These are phyloP conservation scores for Protomyces inundatus DNA, from an alignment of 1,139 yeast genomes.

Conservation along the genomic window DNA sequence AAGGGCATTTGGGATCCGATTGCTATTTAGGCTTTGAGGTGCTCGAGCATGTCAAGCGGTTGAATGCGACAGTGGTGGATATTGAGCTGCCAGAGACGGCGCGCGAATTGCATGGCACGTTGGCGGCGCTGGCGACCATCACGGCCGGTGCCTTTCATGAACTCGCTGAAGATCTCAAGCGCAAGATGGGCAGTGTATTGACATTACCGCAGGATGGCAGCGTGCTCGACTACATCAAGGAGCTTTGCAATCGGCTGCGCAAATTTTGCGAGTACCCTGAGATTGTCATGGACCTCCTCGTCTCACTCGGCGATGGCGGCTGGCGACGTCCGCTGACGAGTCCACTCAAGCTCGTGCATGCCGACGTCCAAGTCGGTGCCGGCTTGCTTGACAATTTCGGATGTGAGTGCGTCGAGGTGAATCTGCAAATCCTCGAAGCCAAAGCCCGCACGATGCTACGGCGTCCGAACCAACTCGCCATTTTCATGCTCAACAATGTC, in stretches of 20 bases:
- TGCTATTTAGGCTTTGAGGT: constrained; percentile 25
- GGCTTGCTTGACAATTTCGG: constrained; percentile 1
- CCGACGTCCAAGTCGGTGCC: background rate
- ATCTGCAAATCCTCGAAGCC: constrained; percentile 15
- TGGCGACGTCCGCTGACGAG: constrained; percentile 20
- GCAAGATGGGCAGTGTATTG: background rate
- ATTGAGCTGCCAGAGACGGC: constrained; percentile 19
- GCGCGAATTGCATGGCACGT: constrained; percentile 7
- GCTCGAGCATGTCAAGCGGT: constrained; percentile 15
- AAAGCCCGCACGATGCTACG: constrained; percentile 20
- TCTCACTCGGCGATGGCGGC: constrained; percentile 25
- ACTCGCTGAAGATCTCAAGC: constrained; percentile 20
- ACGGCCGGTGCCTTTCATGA: constrained; percentile 21
- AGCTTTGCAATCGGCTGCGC: constrained; percentile 15
- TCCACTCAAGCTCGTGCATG: background rate
- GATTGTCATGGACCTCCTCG: constrained; percentile 13
- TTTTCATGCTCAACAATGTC: constrained; percentile 27
- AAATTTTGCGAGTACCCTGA: constrained; percentile 19
- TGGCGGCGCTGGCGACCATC: constrained; percentile 5
- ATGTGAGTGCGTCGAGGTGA: constrained; percentile 20
- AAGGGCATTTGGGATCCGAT: constrained; percentile 15
- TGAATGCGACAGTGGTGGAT: constrained; percentile 4
- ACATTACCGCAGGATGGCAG: constrained; percentile 22
- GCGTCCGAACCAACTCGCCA: constrained; percentile 7
- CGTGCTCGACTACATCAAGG: constrained; percentile 8